Base-by-base conservation (phyloP, 495 filamentous ascomycete species). In the Neurospora sp. region DNA sequence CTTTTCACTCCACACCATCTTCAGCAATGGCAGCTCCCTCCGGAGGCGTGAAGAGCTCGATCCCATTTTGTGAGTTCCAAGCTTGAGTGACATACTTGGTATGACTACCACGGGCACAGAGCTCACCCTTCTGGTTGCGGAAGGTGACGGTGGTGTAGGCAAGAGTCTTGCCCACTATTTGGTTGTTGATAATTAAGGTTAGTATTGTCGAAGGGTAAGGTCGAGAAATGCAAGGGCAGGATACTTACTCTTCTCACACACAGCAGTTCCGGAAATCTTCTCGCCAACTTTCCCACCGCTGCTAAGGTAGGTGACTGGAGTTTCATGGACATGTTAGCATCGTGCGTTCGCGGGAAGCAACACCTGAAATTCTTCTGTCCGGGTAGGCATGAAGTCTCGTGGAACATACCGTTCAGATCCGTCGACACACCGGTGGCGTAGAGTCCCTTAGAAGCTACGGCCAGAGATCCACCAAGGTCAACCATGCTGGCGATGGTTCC, bases 401-500 rank as follows among this genome's bases (percentile, higher is more conserved):
- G n/a, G 17, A 17, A 76, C 84, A 75, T 82, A 94, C 93, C 92
- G 76, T 92, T 98, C 11, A 99, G 78, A 79, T 99, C 96, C 0
- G 96, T 98, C 0, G 93, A 94, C 7, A 99, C 94, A 9, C 96
- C 96, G 0, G 96, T 99, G 31, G 93, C 88, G 77, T 90, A 97
- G 1, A 97, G 84, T 0, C 96, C 96, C 75, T 89, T 89, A 3
- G 96, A 98, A 36, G 96, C 94, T 37, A 99, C 94, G 6, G 95
- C 96, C 24, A 99, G 84, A 10, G 94, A 97, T 21, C 96, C 96
- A 5, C 96, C 96, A 0, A 98, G 87, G 77, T 99, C 96, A 62
- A 97, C 94, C 92, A 98, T 93, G 81, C 92, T 94, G 21, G 96
- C 95, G 77, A 98, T 94, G 21, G 96, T 96, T 43, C 95, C 96